A percentile compares a stretch with the other conserved stretches of the same genome.
Evolutionary conservation across 805 yeast genomes (phyloP).

Genomic region (Myxozyma vanderwaltii): DNA sequence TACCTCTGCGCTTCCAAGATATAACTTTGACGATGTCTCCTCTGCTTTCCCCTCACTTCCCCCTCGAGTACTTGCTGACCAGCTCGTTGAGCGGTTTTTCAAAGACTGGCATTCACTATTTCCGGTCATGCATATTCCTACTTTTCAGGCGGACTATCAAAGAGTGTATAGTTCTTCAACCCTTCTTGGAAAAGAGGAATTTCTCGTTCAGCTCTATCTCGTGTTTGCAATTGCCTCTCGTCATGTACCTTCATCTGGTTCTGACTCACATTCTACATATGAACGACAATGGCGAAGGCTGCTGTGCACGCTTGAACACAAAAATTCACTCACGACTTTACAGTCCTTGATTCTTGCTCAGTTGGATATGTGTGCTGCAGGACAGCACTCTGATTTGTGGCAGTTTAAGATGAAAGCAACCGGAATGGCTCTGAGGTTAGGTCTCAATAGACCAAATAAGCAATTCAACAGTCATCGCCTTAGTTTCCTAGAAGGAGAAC

Average conservation of each 20-base stretch:
- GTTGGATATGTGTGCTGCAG: conserved; percentile 69
- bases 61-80: conserved; percentile 64
- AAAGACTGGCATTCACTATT: conserved; percentile 73
- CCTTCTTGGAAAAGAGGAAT: conserved; percentile 31
- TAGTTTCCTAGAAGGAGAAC: conserved; percentile 79
- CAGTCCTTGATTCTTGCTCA: conserved; percentile 70
- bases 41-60: conserved; percentile 43
- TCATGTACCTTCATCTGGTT: conserved; percentile 22
- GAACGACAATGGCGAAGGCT: conserved; percentile 38
- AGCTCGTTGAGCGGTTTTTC: conserved; percentile 66
- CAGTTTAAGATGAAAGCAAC: conserved; percentile 73
- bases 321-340: conserved; percentile 41
- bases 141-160: conserved; percentile 64
- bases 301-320: conserved; percentile 30
- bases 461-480: conserved; percentile 23
- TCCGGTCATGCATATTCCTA: conserved; percentile 69
- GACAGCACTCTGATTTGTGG: conserved; percentile 73
- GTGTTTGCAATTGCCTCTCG: conserved; percentile 39
- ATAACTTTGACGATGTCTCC: conserved; percentile 21
- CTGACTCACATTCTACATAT: conserved; percentile 22
- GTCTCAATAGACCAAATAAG: conserved; percentile 78
- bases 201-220: conserved; percentile 38
- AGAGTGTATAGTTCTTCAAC: conserved; percentile 34
- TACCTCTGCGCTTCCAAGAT: conserved; percentile 28
- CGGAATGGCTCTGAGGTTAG: conserved; percentile 81